These are phyloP conservation scores for Paracoccidioides lutzii DNA, from an alignment of 2,329 filamentous ascomycete genomes.

Conservation along the genomic window DNA sequence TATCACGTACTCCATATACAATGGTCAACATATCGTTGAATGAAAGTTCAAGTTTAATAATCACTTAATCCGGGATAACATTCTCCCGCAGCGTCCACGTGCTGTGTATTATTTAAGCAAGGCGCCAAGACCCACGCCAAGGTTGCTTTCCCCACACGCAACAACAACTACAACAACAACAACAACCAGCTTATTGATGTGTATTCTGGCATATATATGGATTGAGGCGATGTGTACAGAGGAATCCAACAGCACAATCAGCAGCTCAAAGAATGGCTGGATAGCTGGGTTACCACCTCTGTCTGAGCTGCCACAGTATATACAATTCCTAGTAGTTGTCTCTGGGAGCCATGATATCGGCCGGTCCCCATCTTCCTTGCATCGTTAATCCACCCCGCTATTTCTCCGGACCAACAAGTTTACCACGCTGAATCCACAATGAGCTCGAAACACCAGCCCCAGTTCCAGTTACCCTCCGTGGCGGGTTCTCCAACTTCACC, in stretches of 20 bases:
- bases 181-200: no score
- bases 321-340: background rate
- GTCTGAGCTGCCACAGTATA: background rate
- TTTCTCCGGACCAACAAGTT: background rate
- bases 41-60: no score
- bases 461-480: slow-evolving; percentile 15
- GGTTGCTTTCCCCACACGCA: background rate
- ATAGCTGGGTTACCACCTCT: no score
- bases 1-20: background rate
- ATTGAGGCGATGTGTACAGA: no score
- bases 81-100: background rate
- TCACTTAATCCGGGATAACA: no score
- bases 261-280: no score
- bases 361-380: background rate
- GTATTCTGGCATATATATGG: no score
- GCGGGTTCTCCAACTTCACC: slow-evolving; percentile 40
- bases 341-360: background rate
- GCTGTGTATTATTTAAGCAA: background rate
- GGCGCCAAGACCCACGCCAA: slow-evolving; percentile 1
- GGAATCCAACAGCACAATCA: no score
- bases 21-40: no score
- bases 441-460: slow-evolving; percentile 16
- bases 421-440: slow-evolving; percentile 7
- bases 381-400: slow-evolving; percentile 15
- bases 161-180: background rate